Evolutionary conservation across 2,329 filamentous ascomycete genomes (phyloP).

Genomic region (Domatiomyces catenatus): DNA sequence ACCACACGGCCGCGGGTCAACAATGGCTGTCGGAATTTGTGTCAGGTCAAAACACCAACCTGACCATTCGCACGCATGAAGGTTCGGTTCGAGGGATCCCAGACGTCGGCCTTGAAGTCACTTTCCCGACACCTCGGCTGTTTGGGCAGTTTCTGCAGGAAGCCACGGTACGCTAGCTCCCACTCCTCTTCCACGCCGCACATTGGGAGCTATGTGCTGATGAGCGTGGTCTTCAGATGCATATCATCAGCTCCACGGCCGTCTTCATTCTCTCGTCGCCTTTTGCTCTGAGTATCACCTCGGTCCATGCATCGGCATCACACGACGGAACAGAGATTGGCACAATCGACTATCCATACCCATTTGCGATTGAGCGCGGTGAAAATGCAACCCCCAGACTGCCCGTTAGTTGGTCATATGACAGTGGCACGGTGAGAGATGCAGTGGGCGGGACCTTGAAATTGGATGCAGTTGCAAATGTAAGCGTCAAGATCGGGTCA

Average conservation of each 20-base stretch:
- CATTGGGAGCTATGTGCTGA: slow-evolving; percentile 1
- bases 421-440: slow-evolving; percentile 64
- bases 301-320: slow-evolving; percentile 67
- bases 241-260: slow-evolving; percentile 73
- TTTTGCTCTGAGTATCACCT: slow-evolving; percentile 61
- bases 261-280: slow-evolving; percentile 73
- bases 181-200: slow-evolving; percentile 11
- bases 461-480: slow-evolving; percentile 61
- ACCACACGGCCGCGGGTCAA: slow-evolving; percentile 51
- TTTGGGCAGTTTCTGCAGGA: slow-evolving; percentile 60
- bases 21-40: slow-evolving; percentile 72
- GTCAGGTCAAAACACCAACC: slow-evolving; percentile 70
- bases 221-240: slow-evolving; percentile 36
- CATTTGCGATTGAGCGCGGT: slow-evolving; percentile 66
- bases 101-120: slow-evolving; percentile 55
- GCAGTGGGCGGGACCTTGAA: slow-evolving; percentile 68
- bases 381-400: slow-evolving; percentile 56
- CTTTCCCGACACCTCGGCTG: slow-evolving; percentile 42
- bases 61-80: slow-evolving; percentile 57
- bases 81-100: slow-evolving; percentile 61
- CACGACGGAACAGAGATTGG: slow-evolving; percentile 71
- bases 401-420: slow-evolving; percentile 72
- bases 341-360: slow-evolving; percentile 55
- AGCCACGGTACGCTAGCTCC: slow-evolving; percentile 42
- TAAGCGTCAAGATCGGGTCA: slow-evolving; percentile 57